Evolutionary conservation across 352 stramenopile genomes (phyloP).

Genomic region (Phytophthora fragariae): DNA sequence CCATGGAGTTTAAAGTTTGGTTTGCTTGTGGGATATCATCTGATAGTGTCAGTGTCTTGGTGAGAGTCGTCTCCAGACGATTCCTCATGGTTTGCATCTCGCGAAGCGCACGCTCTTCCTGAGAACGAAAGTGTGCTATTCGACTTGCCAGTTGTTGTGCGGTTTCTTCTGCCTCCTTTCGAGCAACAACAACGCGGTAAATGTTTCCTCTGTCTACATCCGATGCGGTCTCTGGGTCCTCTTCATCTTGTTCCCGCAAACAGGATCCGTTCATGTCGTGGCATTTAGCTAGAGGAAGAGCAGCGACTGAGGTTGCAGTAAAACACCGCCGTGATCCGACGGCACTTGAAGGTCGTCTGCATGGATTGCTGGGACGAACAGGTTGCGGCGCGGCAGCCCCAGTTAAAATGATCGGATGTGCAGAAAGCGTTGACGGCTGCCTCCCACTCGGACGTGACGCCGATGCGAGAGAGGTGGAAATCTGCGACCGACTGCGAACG

Average conservation of each 20-base stretch:
- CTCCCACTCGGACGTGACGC: background rate
- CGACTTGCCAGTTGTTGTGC: conserved; percentile 56
- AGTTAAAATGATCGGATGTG: conserved; percentile 16
- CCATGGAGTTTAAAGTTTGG: background rate
- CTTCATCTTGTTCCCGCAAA: conserved; percentile 5
- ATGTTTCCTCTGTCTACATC: conserved; percentile 33
- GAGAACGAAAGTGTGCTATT: conserved; percentile 58
- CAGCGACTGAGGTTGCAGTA: background rate
- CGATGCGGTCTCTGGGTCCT: background rate
- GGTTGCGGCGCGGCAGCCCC: conserved; percentile 9
- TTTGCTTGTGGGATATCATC: background rate
- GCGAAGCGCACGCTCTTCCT: conserved; percentile 63
- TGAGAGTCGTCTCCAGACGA: conserved; percentile 38
- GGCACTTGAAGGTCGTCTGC: conserved; percentile 33
- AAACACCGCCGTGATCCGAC: conserved; percentile 20
- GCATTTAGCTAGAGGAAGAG: conserved; percentile 3
- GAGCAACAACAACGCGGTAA: conserved; percentile 52
- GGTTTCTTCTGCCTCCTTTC: conserved; percentile 63
- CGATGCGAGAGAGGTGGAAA: conserved; percentile 2
- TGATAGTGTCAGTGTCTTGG: conserved; percentile 3
- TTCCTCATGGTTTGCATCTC: conserved; percentile 62
- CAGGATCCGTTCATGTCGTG: background rate
- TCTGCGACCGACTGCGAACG: conserved; percentile 5
- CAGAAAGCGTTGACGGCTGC: background rate
- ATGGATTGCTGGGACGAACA: conserved; percentile 12